phyloP scores from a whole-genome alignment of 352 stramenopile species.

The Phytophthora europaea region DNA sequence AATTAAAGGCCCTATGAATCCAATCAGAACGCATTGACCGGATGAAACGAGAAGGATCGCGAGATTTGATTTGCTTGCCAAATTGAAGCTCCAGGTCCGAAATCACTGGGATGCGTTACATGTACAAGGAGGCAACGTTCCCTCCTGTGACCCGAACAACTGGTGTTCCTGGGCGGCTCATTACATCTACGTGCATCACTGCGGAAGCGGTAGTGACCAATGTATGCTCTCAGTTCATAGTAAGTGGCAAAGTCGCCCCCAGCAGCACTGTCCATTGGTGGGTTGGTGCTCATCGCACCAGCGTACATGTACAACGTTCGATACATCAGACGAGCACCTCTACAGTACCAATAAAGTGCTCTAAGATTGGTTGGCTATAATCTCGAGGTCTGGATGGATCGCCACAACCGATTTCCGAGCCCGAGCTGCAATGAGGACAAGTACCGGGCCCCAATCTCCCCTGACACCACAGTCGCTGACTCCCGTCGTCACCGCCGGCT shows the following conservation, averaged over 20 bases:
- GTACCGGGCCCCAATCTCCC: constrained; percentile 8
- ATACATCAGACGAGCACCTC: background rate
- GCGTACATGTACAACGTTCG: background rate
- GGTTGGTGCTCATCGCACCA: background rate
- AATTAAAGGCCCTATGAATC: no score
- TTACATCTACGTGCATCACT: background rate
- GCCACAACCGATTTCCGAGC: constrained; percentile 9
- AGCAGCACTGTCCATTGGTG: background rate
- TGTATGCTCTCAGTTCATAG: background rate
- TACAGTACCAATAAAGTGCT: background rate
- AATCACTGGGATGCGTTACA: constrained; percentile 1
- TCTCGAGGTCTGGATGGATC: background rate
- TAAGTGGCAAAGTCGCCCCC: background rate
- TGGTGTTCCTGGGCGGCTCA: background rate
- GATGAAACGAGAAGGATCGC: background rate
- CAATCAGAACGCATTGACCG: no score
- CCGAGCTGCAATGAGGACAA: constrained; percentile 14
- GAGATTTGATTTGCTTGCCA: background rate
- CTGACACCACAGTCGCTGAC: constrained; percentile 26
- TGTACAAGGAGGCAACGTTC: background rate
- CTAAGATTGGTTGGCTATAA: background rate
- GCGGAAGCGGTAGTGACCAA: background rate
- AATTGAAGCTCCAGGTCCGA: background rate
- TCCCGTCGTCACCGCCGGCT: constrained; percentile 6
- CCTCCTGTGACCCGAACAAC: background rate